Base-by-base conservation (phyloP, 257 asterid species). In the Mentha longifolia region DNA sequence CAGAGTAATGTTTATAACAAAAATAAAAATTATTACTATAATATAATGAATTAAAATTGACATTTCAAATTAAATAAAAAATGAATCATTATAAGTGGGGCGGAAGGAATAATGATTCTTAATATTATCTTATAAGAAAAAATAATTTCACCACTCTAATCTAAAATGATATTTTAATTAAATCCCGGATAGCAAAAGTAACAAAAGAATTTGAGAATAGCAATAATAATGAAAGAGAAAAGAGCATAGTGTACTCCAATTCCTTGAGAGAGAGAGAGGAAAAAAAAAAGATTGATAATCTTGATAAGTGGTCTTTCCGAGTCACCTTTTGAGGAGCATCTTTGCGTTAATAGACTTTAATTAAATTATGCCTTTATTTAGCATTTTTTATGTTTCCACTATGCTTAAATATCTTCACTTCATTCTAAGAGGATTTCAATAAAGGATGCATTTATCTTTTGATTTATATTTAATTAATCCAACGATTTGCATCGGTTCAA, bases 361-460 rank as follows among this genome's bases (percentile, higher is more conserved):
- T 33, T 41, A 41, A 41, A 3, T 64, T 60, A 50, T 55, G 46
- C 71, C 65, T 71, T 71, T 74, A 16, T 50, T 64, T 69, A 60
- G 43, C 20, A 62, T 41, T 7, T 77, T 71, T 63, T 75, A 75
- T 61, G 52, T 17, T 71, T 71, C 65, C 68, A 71, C 33, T 71
- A 81, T 74, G 66, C 76, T 67, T 61, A 71, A 67, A 67, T 78
- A 81, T 78, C 86, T 81, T 68, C 79, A 72, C 83, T 31, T 28
- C 37, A 55, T 78, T 65, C 81, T 28, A 81, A 68, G 79, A 78
- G 75, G 83, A 81, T 81, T 68, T 75, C 41, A 61, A 63, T 55
- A 41, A 35, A 70, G 42, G 71, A 10, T 41, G 6, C 67, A 3
- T 67, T 16, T 11, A 72, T 51, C 46, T 57, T 55, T 75, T 6